Evolutionary conservation across 192 early-diverging fungal genomes (phyloP).

Genomic region (Linnemannia schmuckeri): DNA sequence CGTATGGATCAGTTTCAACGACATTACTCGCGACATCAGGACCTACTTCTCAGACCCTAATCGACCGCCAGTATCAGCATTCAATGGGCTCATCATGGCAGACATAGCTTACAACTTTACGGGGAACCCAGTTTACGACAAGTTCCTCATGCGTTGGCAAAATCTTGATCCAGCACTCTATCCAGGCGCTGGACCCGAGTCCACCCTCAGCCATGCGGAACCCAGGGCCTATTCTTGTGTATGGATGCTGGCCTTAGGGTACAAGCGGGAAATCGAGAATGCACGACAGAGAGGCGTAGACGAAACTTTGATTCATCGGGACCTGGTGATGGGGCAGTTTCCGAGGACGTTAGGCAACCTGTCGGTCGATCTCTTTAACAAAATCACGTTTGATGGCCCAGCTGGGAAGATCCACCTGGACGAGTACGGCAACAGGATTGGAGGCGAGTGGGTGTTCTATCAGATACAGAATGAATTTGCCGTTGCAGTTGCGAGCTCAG

Average conservation of each 20-base stretch:
- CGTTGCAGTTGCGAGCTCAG: background rate
- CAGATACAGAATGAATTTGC: background rate
- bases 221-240: constrained; percentile 2
- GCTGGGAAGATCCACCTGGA: background rate
- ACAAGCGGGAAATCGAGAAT: constrained; percentile 9
- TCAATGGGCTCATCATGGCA: constrained; percentile 17
- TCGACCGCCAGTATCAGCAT: background rate
- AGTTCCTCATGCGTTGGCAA: constrained; percentile 9
- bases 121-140: background rate
- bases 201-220: background rate
- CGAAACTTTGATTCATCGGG: background rate
- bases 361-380: background rate
- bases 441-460: background rate
- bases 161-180: constrained; percentile 9
- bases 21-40: background rate
- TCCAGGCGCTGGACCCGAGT: constrained; percentile 3
- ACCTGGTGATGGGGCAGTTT: background rate
- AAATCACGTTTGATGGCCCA: constrained; percentile 6
- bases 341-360: constrained; percentile 12
- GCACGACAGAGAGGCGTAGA: background rate
- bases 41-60: background rate
- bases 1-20: constrained; percentile 12
- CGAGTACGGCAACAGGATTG: background rate
- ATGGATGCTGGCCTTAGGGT: constrained; percentile 11
- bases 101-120: background rate